Conservation (phyloP, 2,329 filamentous ascomycete genomes). For the Diplocarpon mali region DNA sequence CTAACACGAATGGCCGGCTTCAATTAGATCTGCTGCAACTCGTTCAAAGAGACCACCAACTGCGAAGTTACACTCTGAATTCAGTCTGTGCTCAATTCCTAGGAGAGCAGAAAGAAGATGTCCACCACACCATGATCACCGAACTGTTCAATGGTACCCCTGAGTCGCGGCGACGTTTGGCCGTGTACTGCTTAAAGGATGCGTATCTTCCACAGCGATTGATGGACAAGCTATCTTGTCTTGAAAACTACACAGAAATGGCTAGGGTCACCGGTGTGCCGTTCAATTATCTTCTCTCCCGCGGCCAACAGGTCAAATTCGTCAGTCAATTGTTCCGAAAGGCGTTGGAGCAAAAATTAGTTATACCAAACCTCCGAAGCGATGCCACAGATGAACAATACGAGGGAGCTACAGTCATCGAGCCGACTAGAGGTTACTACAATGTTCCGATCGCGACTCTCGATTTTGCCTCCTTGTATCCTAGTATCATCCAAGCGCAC, state of each 20-base stretch:
- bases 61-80: constrained; percentile 94
- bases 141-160: constrained; percentile 94
- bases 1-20: constrained; percentile 86
- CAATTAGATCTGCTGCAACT: constrained; percentile 92
- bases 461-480: constrained; percentile 97
- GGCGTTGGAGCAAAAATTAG: constrained; percentile 81
- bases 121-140: constrained; percentile 98
- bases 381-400: constrained; percentile 78
- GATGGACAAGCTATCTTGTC: constrained; percentile 94
- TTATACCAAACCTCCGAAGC: constrained; percentile 76
- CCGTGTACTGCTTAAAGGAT: constrained; percentile 95
- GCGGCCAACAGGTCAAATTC: constrained; percentile 96
- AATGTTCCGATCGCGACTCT: constrained; percentile 90
- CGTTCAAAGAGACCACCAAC: constrained; percentile 86
- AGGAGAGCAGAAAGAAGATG: constrained; percentile 96
- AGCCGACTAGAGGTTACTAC: constrained; percentile 87
- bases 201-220: constrained; percentile 87
- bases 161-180: constrained; percentile 80
- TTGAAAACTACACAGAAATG: constrained; percentile 99
- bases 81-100: constrained; percentile 92
- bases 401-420: constrained; percentile 95
- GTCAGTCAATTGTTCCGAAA: constrained; percentile 96
- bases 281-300: constrained; percentile 85
- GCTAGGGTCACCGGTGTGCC: constrained; percentile 97
- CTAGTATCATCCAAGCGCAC: constrained; percentile 97